These are phyloP conservation scores for Backusella tuberculispora DNA, from an alignment of 192 early-diverging fungal genomes.

Conservation along the genomic window DNA sequence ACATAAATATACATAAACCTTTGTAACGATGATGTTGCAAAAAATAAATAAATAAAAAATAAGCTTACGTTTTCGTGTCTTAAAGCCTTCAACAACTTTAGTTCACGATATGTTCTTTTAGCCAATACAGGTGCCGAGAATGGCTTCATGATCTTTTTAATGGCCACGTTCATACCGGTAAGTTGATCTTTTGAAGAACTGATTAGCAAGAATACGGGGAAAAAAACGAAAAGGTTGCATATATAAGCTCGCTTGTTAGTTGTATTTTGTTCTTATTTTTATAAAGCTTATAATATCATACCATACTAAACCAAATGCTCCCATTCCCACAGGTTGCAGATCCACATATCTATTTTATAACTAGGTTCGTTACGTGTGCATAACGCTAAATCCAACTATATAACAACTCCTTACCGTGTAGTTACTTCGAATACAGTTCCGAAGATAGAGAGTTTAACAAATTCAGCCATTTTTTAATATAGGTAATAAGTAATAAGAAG, in stretches of 20 bases:
- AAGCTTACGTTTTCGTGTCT: slow-evolving; percentile 85
- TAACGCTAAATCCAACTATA: neutral
- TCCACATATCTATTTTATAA: slow-evolving; percentile 74
- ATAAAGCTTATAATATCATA: slow-evolving; percentile 40
- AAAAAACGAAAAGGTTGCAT: too few relatives aligned
- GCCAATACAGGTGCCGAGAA: slow-evolving; percentile 90
- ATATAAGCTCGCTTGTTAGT: neutral
- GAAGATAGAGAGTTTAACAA: slow-evolving; percentile 77
- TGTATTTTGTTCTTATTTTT: neutral
- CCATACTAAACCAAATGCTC: slow-evolving; percentile 97
- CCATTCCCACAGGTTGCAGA: slow-evolving; percentile 94
- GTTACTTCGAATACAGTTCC: slow-evolving; percentile 86
- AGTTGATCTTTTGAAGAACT: slow-evolving; percentile 90
- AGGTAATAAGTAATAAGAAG: neutral
- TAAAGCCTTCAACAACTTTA: slow-evolving; percentile 91
- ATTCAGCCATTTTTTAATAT: slow-evolving; percentile 57
- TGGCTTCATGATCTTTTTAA: slow-evolving; percentile 97
- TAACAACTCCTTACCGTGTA: slow-evolving; percentile 47
- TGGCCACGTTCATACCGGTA: slow-evolving; percentile 81
- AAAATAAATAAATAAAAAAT: neutral
- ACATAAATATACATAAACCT: neutral
- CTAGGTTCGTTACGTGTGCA: neutral
- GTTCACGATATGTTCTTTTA: slow-evolving; percentile 94
- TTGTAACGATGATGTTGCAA: neutral
- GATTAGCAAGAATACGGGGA: neutral